phyloP scores from a whole-genome alignment of 306 rosid species.

The Rosa multiflora region DNA sequence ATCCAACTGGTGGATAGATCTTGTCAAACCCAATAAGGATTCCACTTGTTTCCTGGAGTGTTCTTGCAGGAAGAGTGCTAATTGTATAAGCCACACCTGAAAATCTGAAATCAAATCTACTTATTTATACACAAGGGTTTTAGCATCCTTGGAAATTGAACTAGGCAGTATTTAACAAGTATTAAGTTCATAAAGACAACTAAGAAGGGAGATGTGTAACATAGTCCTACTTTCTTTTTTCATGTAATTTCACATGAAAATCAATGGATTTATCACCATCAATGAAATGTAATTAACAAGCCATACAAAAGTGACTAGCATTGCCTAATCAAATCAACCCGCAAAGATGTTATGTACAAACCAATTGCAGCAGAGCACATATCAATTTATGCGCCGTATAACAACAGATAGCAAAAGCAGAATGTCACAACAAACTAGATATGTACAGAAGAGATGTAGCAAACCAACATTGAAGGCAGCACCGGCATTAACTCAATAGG shows the following conservation, averaged over 20 bases:
- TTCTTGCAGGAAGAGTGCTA: not conserved
- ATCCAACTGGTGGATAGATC: not conserved
- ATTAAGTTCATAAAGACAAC: not conserved
- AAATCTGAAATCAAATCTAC: not conserved
- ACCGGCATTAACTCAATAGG: not conserved
- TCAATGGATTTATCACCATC: not conserved
- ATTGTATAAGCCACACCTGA: not conserved
- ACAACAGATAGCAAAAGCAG: constrained; percentile 6
- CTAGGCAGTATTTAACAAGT: not conserved
- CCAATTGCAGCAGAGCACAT: not conserved
- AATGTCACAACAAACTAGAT: constrained; percentile 17
- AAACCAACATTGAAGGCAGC: constrained; percentile 10
- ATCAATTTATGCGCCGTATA: constrained; percentile 23
- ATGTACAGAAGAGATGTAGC: constrained; percentile 37
- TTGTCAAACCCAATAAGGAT: not conserved
- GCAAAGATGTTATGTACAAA: constrained; percentile 7
- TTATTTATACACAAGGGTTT: not conserved
- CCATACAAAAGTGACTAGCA: not conserved
- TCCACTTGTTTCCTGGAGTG: not conserved
- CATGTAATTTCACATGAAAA: not conserved
- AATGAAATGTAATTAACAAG: not conserved
- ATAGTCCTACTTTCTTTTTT: not conserved
- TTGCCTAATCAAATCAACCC: constrained; percentile 4
- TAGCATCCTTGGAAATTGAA: not conserved
- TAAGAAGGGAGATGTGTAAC: not conserved